Evolutionary conservation across 441 rosid species (phyloP).

Genomic region (Mallotus japonicus): DNA sequence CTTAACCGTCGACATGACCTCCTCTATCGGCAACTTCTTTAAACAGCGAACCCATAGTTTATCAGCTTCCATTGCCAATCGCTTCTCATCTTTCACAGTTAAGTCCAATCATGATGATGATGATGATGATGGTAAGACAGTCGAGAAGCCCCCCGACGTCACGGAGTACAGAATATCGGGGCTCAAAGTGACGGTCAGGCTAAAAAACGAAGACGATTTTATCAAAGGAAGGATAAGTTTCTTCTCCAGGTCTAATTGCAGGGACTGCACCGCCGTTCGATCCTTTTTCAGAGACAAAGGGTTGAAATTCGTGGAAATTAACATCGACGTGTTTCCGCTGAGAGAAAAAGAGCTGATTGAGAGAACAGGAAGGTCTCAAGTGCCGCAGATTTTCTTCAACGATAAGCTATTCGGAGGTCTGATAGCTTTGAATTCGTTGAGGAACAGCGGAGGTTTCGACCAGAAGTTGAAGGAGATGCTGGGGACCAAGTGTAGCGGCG

Average conservation of each 20-base stretch:
- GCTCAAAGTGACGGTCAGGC: conserved; percentile 60
- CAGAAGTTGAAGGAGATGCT: conserved; percentile 54
- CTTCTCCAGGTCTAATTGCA: conserved; percentile 76
- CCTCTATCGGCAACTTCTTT: conserved; percentile 49
- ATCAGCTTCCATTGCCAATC: conserved; percentile 54
- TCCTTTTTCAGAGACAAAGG: conserved; percentile 52
- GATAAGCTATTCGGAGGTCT: conserved; percentile 75
- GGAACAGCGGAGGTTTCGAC: conserved; percentile 70
- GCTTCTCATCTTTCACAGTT: conserved; percentile 38
- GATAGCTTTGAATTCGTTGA: conserved; percentile 71
- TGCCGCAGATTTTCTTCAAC: conserved; percentile 87
- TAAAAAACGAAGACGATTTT: conserved; percentile 36
- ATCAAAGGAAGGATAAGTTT: conserved; percentile 57
- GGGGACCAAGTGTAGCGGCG: conserved; percentile 43
- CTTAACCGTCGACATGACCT: conserved; percentile 38
- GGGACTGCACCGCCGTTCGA: conserved; percentile 80
- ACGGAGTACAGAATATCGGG: conserved; percentile 72
- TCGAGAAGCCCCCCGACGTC: conserved; percentile 32
- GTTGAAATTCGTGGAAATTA: conserved; percentile 66
- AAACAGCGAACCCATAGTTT: conserved; percentile 53
- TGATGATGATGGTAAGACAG: conserved; percentile 6
- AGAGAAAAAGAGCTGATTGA: conserved; percentile 64
- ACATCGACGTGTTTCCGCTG: conserved; percentile 66
- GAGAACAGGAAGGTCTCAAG: conserved; percentile 58
- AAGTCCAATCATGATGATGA: not conserved